Conservation (phyloP, 768 basidiomycete species). For the Leucocoprinus sp. region DNA sequence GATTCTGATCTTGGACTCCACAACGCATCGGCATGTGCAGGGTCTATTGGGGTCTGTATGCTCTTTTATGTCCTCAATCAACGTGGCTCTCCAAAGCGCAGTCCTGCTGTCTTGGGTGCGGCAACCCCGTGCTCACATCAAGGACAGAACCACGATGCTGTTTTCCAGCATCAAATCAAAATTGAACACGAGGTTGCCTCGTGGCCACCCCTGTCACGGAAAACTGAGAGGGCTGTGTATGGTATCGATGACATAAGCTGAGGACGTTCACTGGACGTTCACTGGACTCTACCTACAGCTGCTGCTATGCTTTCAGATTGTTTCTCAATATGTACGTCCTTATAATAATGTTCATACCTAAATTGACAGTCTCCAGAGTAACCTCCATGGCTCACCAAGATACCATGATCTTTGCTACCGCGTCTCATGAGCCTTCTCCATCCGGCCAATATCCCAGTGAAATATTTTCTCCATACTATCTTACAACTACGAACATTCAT, state of each 20-base stretch:
- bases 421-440: conserved; percentile 5
- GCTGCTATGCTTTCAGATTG: conserved; percentile 3
- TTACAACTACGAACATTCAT: not conserved
- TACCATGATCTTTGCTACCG: conserved; percentile 1
- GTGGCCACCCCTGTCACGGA: too few species aligned
- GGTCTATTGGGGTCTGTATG: too few species aligned
- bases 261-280: not conserved
- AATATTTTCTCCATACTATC: not conserved
- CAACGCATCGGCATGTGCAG: too few species aligned
- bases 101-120: too few species aligned
- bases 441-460: conserved; percentile 1
- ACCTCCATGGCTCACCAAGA: not conserved
- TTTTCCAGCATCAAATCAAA: too few species aligned
- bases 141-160: too few species aligned
- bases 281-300: not conserved
- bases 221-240: not conserved
- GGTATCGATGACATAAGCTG: not conserved
- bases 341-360: not conserved
- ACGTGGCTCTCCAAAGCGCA: too few species aligned
- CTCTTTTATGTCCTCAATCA: too few species aligned
- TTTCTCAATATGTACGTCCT: not conserved
- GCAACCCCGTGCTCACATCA: too few species aligned
- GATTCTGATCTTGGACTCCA: too few species aligned
- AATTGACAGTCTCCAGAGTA: not conserved
- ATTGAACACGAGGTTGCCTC: too few species aligned